Conservation (phyloP, 2,329 filamentous ascomycete genomes). For the Cladosporium velox region DNA sequence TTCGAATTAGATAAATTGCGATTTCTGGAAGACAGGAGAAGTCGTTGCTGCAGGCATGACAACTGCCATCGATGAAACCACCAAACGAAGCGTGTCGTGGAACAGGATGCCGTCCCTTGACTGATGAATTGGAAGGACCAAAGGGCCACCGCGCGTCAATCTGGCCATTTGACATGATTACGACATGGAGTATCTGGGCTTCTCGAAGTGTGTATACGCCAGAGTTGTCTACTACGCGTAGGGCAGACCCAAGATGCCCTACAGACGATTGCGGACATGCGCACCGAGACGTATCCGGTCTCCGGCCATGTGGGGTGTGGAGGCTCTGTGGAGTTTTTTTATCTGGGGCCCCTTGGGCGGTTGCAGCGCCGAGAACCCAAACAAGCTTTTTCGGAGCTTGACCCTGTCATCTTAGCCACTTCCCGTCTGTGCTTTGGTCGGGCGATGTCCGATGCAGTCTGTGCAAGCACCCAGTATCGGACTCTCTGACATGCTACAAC, state of each 20-base stretch:
- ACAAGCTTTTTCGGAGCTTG: neutral
- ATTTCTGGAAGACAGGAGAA: neutral
- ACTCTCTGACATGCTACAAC: neutral
- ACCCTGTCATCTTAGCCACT: neutral
- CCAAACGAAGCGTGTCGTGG: neutral
- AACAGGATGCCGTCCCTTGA: too few species aligned
- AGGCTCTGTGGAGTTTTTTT: neutral
- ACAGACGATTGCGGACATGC: neutral
- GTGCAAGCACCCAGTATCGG: neutral
- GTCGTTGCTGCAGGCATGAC: neutral
- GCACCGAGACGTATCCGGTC: neutral
- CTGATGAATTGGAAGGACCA: too few species aligned
- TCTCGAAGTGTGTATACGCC: neutral
- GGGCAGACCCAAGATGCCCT: neutral
- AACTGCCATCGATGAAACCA: neutral
- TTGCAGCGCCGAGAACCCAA: neutral
- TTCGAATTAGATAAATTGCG: neutral
- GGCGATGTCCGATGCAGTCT: neutral
- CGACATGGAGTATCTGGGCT: neutral
- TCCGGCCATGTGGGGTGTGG: conserved; percentile 6
- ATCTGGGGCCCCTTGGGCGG: neutral
- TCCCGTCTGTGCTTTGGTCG: neutral
- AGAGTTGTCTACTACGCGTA: neutral
- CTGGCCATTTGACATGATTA: too few species aligned
- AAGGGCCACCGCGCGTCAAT: too few species aligned